Evolutionary conservation across 257 asterid genomes (phyloP).

Genomic region (Solanum clarkiae): DNA sequence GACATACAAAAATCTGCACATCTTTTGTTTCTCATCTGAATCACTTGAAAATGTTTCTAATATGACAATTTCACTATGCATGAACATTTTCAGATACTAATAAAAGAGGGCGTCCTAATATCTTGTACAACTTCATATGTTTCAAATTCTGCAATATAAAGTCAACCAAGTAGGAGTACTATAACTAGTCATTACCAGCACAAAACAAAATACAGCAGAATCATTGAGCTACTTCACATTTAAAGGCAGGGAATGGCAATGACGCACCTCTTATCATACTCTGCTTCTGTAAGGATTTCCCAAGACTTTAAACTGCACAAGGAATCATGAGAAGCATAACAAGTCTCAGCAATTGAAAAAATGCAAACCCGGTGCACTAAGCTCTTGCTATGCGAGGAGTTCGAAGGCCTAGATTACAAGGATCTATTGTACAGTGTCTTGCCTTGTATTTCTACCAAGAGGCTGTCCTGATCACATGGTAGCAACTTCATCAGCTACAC

Average conservation of each 20-base stretch:
- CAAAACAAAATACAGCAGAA: neutral
- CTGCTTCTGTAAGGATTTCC: constrained; percentile 78
- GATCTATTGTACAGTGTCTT: neutral
- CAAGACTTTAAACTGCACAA: constrained; percentile 69
- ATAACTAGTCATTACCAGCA: neutral
- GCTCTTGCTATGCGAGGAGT: neutral
- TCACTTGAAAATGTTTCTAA: neutral
- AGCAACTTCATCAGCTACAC: neutral
- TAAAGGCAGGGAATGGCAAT: neutral
- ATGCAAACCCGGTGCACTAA: neutral
- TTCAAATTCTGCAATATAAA: neutral
- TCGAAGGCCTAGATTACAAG: neutral
- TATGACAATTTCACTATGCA: neutral
- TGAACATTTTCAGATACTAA: neutral
- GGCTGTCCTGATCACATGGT: neutral
- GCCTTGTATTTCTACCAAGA: neutral
- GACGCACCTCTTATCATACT: constrained; percentile 66
- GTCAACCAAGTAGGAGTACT: neutral
- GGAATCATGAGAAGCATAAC: too few relatives aligned
- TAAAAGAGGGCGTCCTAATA: neutral
- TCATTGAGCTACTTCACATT: neutral
- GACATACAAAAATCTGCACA: neutral
- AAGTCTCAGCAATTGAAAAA: too few relatives aligned
- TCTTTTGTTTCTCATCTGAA: neutral
- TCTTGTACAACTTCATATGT: neutral